Conservation (phyloP, 805 yeast species). For the Kodamaea sagamina region DNA sequence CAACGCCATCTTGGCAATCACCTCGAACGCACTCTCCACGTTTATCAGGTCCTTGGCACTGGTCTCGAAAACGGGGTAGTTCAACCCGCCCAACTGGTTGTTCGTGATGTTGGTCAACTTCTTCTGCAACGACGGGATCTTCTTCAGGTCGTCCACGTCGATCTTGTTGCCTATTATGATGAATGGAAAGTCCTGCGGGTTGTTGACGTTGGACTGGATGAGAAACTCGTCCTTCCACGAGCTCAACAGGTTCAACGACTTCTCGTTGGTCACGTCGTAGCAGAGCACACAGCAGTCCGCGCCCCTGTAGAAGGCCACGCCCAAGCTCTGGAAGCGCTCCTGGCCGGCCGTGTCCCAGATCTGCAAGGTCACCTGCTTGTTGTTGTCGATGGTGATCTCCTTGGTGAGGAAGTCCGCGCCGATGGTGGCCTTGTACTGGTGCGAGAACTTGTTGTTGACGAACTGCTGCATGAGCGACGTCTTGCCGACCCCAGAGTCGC, state of each 20-base stretch:
- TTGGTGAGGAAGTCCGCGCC: slow-evolving; percentile 97
- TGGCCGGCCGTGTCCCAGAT: slow-evolving; percentile 99
- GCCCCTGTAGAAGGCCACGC: slow-evolving; percentile 96
- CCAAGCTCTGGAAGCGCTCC: slow-evolving; percentile 93
- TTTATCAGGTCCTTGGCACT: slow-evolving; percentile 96
- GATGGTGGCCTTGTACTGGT: slow-evolving; percentile 95
- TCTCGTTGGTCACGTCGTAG: slow-evolving; percentile 92
- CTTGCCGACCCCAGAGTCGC: slow-evolving; percentile 98
- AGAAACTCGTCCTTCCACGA: slow-evolving; percentile 96
- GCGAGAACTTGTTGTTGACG: slow-evolving; percentile 90
- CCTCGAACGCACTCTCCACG: slow-evolving; percentile 94
- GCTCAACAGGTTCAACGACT: slow-evolving; percentile 84
- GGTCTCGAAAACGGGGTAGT: slow-evolving; percentile 88
- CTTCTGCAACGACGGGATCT: slow-evolving; percentile 60
- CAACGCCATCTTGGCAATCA: slow-evolving; percentile 90
- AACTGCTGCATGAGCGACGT: slow-evolving; percentile 97
- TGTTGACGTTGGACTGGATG: slow-evolving; percentile 87
- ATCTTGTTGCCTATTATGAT: slow-evolving; percentile 93
- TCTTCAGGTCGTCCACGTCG: slow-evolving; percentile 88
- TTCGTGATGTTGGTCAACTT: slow-evolving; percentile 49
- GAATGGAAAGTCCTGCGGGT: slow-evolving; percentile 95
- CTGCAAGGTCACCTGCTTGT: slow-evolving; percentile 72
- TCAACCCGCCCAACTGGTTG: slow-evolving; percentile 61
- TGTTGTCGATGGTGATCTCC: slow-evolving; percentile 81
- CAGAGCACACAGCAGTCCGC: slow-evolving; percentile 97